These are phyloP conservation scores for Pyrenula massariospora DNA, from an alignment of 495 filamentous ascomycete genomes.

Conservation along the genomic window DNA sequence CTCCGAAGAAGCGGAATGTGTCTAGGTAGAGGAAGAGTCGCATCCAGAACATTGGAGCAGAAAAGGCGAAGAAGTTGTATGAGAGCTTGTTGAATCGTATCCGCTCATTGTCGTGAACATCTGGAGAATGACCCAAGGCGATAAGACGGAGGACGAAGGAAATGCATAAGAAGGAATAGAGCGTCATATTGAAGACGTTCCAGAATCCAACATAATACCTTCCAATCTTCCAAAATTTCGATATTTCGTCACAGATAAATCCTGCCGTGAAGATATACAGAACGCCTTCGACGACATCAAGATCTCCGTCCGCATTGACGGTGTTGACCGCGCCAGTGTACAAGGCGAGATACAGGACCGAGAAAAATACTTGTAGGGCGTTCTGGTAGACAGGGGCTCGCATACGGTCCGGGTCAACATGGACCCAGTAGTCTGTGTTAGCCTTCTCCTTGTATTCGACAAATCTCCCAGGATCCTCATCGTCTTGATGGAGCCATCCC, in stretches of 20 bases:
- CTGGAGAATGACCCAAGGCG: slow-evolving; percentile 51
- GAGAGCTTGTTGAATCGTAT: slow-evolving; percentile 61
- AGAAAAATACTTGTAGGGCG: slow-evolving; percentile 71
- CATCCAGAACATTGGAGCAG: slow-evolving; percentile 94
- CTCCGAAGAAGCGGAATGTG: slow-evolving; percentile 89
- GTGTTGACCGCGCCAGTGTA: slow-evolving; percentile 91
- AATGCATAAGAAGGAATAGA: slow-evolving; percentile 66
- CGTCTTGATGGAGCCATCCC: slow-evolving; percentile 93
- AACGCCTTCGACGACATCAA: slow-evolving; percentile 74
- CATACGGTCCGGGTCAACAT: slow-evolving; percentile 91
- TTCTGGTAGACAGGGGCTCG: slow-evolving; percentile 89
- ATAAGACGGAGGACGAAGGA: slow-evolving; percentile 69
- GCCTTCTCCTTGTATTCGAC: slow-evolving; percentile 69
- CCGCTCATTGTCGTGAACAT: slow-evolving; percentile 39
- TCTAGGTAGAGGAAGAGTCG: slow-evolving; percentile 89
- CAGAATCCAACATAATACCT: slow-evolving; percentile 83
- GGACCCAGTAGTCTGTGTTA: slow-evolving; percentile 60
- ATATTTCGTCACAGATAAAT: slow-evolving; percentile 78
- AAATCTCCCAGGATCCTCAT: slow-evolving; percentile 75
- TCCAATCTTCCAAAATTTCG: slow-evolving; percentile 89
- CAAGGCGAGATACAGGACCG: slow-evolving; percentile 66
- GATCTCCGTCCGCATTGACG: slow-evolving; percentile 64
- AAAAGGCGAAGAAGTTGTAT: slow-evolving; percentile 88
- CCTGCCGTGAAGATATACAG: slow-evolving; percentile 86
- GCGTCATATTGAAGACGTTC: slow-evolving; percentile 81